These are phyloP conservation scores for Ceratocystis smalleyi DNA, from an alignment of 2,329 filamentous ascomycete genomes.

Conservation along the genomic window DNA sequence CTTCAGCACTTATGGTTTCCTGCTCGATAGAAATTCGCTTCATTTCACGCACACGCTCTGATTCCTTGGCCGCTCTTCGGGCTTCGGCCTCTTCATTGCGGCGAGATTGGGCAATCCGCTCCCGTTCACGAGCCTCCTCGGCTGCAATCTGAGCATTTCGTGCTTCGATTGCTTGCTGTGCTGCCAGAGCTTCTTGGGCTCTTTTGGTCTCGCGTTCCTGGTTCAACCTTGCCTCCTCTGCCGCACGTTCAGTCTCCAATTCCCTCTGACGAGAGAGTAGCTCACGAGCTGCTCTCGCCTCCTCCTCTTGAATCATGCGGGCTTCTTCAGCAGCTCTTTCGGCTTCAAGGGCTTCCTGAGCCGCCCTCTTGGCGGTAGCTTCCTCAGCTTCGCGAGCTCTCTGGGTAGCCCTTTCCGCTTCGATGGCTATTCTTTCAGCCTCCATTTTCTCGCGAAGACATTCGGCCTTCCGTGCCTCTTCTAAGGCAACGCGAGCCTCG, in stretches of 20 bases:
- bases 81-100: neutral
- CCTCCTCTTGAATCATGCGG: slow-evolving; percentile 28
- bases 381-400: slow-evolving; percentile 24
- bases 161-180: neutral
- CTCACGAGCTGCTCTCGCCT: slow-evolving; percentile 23
- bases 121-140: neutral
- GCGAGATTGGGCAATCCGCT: neutral
- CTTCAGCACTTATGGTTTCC: neutral
- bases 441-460: slow-evolving; percentile 28
- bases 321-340: slow-evolving; percentile 24
- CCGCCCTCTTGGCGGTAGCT: slow-evolving; percentile 23
- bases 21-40: neutral
- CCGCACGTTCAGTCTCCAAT: neutral
- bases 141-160: neutral
- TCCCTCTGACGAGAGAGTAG: neutral
- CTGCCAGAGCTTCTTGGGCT: slow-evolving; percentile 3
- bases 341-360: neutral
- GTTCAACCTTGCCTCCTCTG: neutral
- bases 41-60: neutral
- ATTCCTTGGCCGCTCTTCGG: neutral
- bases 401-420: neutral
- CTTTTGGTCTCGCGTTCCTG: neutral
- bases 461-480: slow-evolving; percentile 19
- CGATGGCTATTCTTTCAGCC: slow-evolving; percentile 25
- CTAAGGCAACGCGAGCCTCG: slow-evolving; percentile 21